These are phyloP conservation scores for Leishmania mexicana DNA, from an alignment of 208 protist species.

Conservation along the genomic window DNA sequence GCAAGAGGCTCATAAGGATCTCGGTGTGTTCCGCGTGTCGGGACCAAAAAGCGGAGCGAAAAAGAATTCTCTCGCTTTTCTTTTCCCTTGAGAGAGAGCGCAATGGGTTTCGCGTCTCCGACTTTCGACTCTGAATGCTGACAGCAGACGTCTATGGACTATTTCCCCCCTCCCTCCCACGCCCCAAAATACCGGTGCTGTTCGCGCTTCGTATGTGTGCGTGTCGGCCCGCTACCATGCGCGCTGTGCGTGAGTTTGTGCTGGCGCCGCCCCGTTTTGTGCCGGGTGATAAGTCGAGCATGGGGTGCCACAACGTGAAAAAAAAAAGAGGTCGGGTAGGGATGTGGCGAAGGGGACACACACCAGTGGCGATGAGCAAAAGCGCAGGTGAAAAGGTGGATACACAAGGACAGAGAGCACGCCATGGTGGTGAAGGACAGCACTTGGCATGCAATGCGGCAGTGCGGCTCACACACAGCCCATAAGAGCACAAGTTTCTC, in stretches of 20 bases:
- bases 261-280: not conserved
- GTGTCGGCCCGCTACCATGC: not conserved
- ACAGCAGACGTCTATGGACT: not conserved
- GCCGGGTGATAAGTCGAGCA: not conserved
- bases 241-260: not conserved
- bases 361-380: not conserved
- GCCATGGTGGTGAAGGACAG: not conserved
- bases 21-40: too few relatives aligned
- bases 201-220: not conserved
- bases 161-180: too few relatives aligned
- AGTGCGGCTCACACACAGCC: not conserved
- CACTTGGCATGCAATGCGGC: not conserved
- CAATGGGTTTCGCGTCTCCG: not conserved
- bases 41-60: not conserved
- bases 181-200: not conserved
- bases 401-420: not conserved
- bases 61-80: not conserved
- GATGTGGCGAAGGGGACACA: not conserved
- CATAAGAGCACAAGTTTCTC: not conserved
- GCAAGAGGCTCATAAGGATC: conserved; percentile 16
- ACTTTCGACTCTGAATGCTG: not conserved
- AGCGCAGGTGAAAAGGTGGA: not conserved
- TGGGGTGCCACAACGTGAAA: too few relatives aligned
- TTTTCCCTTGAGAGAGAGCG: not conserved
- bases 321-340: not conserved